These are phyloP conservation scores for Moniliophthora roreri DNA, from an alignment of 1,284 basidiomycete genomes.

Conservation along the genomic window DNA sequence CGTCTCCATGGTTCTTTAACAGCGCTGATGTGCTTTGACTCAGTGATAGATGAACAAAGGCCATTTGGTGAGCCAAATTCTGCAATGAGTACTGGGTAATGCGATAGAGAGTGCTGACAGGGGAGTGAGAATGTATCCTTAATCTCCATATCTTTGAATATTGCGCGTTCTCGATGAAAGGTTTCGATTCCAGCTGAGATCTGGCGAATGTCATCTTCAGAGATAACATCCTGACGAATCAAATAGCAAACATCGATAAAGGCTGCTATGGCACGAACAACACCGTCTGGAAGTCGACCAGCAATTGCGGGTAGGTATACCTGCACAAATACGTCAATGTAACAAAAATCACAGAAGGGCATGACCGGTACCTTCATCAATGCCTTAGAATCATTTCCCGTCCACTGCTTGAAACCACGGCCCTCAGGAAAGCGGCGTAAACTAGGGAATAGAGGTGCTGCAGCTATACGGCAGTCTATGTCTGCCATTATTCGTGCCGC, in stretches of 20 bases:
- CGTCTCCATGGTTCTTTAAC: slow-evolving; percentile 27
- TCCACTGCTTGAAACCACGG: slow-evolving; percentile 29
- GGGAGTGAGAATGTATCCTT: slow-evolving; percentile 24
- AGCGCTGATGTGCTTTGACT: slow-evolving; percentile 20
- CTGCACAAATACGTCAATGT: no score
- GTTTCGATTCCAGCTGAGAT: slow-evolving; percentile 13
- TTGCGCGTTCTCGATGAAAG: slow-evolving; percentile 26
- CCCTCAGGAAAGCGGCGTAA: slow-evolving; percentile 27
- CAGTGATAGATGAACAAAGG: slow-evolving; percentile 14
- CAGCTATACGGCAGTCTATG: slow-evolving; percentile 23
- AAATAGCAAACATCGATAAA: no score
- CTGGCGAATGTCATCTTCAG: no score
- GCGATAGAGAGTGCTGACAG: slow-evolving; percentile 16
- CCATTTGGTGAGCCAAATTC: slow-evolving; percentile 19
- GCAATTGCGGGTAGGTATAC: no score
- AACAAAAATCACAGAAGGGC: background rate
- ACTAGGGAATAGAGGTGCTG: slow-evolving; percentile 23
- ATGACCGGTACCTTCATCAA: slow-evolving; percentile 29
- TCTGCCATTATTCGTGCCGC: slow-evolving; percentile 25
- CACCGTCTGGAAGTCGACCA: no score
- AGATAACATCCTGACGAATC: no score
- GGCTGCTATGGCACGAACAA: no score
- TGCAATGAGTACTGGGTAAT: slow-evolving; percentile 4
- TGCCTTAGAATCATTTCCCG: slow-evolving; percentile 29
- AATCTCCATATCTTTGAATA: slow-evolving; percentile 27